Conservation (phyloP, 129 eudicot species). For the Chrysanthemum makinoi region DNA sequence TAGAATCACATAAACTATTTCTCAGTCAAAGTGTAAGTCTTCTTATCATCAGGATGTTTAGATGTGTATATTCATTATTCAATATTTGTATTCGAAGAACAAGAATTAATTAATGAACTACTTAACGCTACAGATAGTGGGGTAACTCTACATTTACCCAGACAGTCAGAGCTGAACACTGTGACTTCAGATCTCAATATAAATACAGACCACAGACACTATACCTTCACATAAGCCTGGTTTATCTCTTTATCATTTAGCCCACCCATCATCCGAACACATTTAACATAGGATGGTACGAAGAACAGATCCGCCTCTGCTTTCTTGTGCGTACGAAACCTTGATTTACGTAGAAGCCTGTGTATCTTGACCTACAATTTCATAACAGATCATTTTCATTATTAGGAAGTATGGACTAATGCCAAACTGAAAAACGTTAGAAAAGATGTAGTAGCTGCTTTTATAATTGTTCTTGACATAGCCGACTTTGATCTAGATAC, state of each 20-base stretch:
- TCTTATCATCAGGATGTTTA: background rate
- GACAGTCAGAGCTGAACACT: too few species aligned
- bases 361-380: conserved; percentile 81
- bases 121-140: too few species aligned
- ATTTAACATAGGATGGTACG: conserved; percentile 82
- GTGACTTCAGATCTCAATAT: background rate
- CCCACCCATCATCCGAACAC: conserved; percentile 95
- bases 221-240: conserved; percentile 84
- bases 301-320: conserved; percentile 86
- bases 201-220: background rate
- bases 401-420: background rate
- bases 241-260: conserved; percentile 86
- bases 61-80: too few species aligned
- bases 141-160: too few species aligned
- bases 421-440: background rate
- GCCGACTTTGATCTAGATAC: too few species aligned
- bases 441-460: background rate
- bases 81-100: too few species aligned
- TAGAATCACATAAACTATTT: background rate
- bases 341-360: conserved; percentile 74
- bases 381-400: conserved; percentile 1
- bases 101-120: too few species aligned
- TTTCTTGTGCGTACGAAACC: conserved; percentile 71
- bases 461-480: background rate
- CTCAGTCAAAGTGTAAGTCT: background rate